phyloP scores from a whole-genome alignment of 345 rosid species.

The Orychophragmus violaceus region DNA sequence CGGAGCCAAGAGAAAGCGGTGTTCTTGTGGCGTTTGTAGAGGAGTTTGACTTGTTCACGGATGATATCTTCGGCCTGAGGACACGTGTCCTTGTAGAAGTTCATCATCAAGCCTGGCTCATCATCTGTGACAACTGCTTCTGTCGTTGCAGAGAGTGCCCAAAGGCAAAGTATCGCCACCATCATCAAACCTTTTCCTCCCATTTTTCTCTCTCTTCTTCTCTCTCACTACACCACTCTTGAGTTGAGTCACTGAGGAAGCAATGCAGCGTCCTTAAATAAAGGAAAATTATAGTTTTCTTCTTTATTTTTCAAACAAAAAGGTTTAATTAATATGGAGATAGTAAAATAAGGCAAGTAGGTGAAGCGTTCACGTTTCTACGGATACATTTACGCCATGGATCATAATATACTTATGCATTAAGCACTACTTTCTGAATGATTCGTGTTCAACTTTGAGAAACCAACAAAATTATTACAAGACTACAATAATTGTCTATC shows the following conservation, averaged over 20 bases:
- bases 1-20: constrained; percentile 99
- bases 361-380: constrained; percentile 2
- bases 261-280: constrained; percentile 22
- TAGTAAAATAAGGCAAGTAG: constrained; percentile 18
- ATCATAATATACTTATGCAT: neutral
- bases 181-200: constrained; percentile 38
- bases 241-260: constrained; percentile 21
- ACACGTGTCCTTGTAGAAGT: constrained; percentile 81
- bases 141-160: constrained; percentile 44
- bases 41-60: constrained; percentile 82
- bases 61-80: constrained; percentile 96
- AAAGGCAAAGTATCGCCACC: constrained; percentile 38
- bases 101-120: constrained; percentile 66
- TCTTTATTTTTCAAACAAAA: neutral
- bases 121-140: constrained; percentile 40
- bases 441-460: constrained; percentile 10
- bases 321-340: constrained; percentile 2
- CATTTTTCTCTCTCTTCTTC: constrained; percentile 33
- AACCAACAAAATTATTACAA: neutral
- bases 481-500: neutral
- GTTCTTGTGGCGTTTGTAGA: constrained; percentile 99
- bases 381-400: neutral
- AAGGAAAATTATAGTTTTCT: constrained; percentile 7
- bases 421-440: neutral
- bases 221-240: constrained; percentile 13